Evolutionary conservation across 192 early-diverging fungal genomes (phyloP), one percentile per base, ranked within the genome.

Genomic region (Geosiphon pyriformis): DNA sequence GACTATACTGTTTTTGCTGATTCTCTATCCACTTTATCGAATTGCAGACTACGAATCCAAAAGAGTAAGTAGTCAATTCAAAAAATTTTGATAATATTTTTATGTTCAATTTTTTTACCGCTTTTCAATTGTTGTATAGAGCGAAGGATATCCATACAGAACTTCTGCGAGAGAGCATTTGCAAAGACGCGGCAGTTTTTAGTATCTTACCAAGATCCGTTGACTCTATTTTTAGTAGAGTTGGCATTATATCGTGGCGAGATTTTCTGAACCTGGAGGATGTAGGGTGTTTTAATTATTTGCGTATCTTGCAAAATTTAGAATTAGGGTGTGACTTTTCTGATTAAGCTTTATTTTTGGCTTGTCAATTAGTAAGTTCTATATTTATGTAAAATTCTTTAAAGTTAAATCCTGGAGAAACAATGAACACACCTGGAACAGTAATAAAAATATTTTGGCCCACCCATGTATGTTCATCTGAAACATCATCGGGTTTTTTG

Each of bases 381-480:
- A n/a, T n/a, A n/a, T n/a, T n/a, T n/a, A n/a, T n/a, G n/a, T n/a
- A n/a, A n/a, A n/a, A n/a, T n/a, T n/a, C n/a, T n/a, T n/a, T n/a
- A n/a, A n/a, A n/a, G n/a, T n/a, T n/a, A n/a, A 31, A 29, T 27
- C 26, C 47, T 18, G 18, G 23, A 63, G 30, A 63, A 50, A 49
- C 12, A 25, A 74, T 74, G 72, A 78, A 72, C 22, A 56, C 76
- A 11, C 71, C 76, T 1, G 71, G 67, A 3, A 72, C 74, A 8
- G 75, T 79, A 11, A 74, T 75, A 15, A 80, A 83, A 53, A 69
- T 81, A 32, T 79, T 78, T 51, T 84, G 80, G 80, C 82, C 82
- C 12, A 72, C 74, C 4, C 82, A 81, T 58, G 46, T 80, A n/a
- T 81, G 80, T 62, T 70, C 76, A 22, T 70, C 73, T 17, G 70